Base-by-base conservation (phyloP, 129 eudicot genomes). In the Flaveria brownii region DNA sequence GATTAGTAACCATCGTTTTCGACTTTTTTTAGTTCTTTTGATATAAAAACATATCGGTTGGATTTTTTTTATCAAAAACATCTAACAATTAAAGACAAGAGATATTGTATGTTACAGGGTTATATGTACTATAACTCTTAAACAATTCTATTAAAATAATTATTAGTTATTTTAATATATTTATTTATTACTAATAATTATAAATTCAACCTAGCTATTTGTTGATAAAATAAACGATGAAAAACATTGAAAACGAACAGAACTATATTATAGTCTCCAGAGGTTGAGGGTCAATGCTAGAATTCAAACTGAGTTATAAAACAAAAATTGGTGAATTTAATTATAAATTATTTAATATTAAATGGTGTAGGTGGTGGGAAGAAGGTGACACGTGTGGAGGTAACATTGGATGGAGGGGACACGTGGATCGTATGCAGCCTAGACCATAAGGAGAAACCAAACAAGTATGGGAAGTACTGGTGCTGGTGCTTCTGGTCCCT, bases 401-500 rank as follows among this genome's bases (percentile, higher is more conserved):
- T 95, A 67, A 95, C 99, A 4, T 7, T 95, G 90, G 97, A 95
- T 25, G 97, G 96, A 16, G 99, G 99, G 1, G 97, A 95, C 30
- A 87, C 96, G 47, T 95, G 97, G 97, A 84, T 77, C 7, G 88
- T 89, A 26, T 72, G 89, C 50, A 74, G 42, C 1, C 45, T 95
- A 80, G 97, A 95, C 69, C 92, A 76, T 68, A 89, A 68, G 14
- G 99, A 95, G 74, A 95, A 86, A 86, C 86, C 89, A 16, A 95
- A 78, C 82, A 87, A 85, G 73, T 95, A 91, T 68, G 97, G 94
- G 15, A 91, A 87, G 20, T 95, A 86, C 56, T 91, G 99, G 99
- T 95, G 99, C 47, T 94, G 98, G 98, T 94, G 98, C 47, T 94
- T 94, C 79, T 94, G 98, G 98, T 91, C 97, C 3, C 71, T 94